Base-by-base conservation (phyloP, 306 rosid species). In the Cucumis cinereus region DNA sequence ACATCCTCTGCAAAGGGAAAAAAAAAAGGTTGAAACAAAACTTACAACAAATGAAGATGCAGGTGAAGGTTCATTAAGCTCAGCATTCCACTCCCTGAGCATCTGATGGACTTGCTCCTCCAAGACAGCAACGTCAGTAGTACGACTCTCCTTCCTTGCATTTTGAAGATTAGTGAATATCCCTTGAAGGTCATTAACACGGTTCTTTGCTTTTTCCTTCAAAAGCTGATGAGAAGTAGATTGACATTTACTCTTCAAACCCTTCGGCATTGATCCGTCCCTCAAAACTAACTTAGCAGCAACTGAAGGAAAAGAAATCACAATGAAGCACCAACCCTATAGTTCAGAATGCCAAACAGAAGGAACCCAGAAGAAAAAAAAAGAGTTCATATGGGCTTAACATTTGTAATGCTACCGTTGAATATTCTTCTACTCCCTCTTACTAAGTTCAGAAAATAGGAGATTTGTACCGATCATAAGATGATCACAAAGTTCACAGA, bases 61-160 rank as follows among this genome's bases (percentile, higher is more conserved):
- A 8, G 97, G 96, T 23, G 99, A 92, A 36, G 99, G 95, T 80
- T 94, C 97, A 36, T 88, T 92, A 53, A 94, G 97, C 83, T 94
- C 99, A 1, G 95, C 79, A 86, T 92, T 94, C 99, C 99, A 94
- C 78, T 94, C 99, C 8, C 97, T 93, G 76, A 94, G 99, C 97
- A 94, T 92, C 86, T 90, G 96, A 88, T 90, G 91, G 33, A 94
- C 92, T 84, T 94, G 99, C 77, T 94, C 99, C 87, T 94, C 99
- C 5, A 94, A 93, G 14, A 94, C 90, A 1, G 91, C 85, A 53
- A 85, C 85, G 58, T 92, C 96, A 11, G 83, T 79, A 0, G 93
- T 64, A 38, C 99, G 94, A 81, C 99, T 92, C 82, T 94, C 99
- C 95, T 92, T 94, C 87, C 97, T 89, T 4, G 99, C 99, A 62